These are phyloP conservation scores for Rutidosis leptorrhynchoides DNA, from an alignment of 129 eudicot species.

Conservation along the genomic window DNA sequence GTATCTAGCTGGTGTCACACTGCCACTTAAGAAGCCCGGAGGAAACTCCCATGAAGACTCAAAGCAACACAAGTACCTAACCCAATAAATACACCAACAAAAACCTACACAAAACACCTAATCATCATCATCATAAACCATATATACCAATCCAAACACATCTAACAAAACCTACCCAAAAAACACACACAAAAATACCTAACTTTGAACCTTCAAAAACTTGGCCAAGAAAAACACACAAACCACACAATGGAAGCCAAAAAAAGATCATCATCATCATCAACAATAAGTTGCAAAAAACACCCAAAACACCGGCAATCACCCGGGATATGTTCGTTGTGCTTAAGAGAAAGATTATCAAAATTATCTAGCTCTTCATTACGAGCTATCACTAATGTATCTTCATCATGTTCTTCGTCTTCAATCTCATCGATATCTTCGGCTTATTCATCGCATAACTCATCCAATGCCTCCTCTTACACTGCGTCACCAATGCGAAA, in stretches of 20 bases:
- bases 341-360: slow-evolving; percentile 57
- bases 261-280: slow-evolving; percentile 30
- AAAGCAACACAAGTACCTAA: slow-evolving; percentile 34
- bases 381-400: slow-evolving; percentile 23
- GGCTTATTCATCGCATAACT: slow-evolving; percentile 39
- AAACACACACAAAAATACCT: too few relatives aligned
- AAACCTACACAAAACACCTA: slow-evolving; percentile 18
- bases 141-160: too few relatives aligned
- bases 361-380: slow-evolving; percentile 29
- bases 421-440: slow-evolving; percentile 54
- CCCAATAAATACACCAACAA: slow-evolving; percentile 28
- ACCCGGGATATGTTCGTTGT: slow-evolving; percentile 82
- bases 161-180: too few relatives aligned
- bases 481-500: slow-evolving; percentile 47
- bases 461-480: slow-evolving; percentile 56
- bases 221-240: not conserved
- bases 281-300: slow-evolving; percentile 51
- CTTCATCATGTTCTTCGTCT: slow-evolving; percentile 42
- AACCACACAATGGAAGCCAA: slow-evolving; percentile 30
- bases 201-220: not conserved
- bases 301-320: slow-evolving; percentile 88
- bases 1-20: slow-evolving; percentile 28
- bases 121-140: too few relatives aligned
- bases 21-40: slow-evolving; percentile 41
- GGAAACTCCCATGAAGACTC: slow-evolving; percentile 53